Conservation (phyloP, 1,284 basidiomycete species). For the Microbotryomycetes sp. region DNA sequence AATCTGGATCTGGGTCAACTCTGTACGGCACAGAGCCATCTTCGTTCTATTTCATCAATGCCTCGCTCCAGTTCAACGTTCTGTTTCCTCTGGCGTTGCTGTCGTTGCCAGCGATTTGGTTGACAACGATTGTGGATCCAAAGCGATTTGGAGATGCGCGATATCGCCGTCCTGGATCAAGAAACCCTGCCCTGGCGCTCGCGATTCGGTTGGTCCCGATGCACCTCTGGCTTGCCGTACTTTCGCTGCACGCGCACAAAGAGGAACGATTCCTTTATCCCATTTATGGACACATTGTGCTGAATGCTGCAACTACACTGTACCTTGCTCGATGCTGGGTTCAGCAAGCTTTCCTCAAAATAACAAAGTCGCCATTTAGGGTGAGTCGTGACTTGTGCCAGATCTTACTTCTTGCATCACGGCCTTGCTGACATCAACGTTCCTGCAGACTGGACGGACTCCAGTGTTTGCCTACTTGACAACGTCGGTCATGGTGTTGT, state of each 20-base stretch:
- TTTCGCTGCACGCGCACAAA: slow-evolving; percentile 83
- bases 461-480: slow-evolving; percentile 70
- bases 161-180: slow-evolving; percentile 22
- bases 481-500: slow-evolving; percentile 58
- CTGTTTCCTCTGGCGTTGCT: slow-evolving; percentile 70
- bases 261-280: slow-evolving; percentile 99
- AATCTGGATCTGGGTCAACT: slow-evolving; percentile 63
- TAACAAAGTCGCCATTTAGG: slow-evolving; percentile 74
- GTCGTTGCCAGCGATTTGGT: slow-evolving; percentile 67
- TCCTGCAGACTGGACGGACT: slow-evolving; percentile 62
- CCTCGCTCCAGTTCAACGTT: slow-evolving; percentile 89
- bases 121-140: slow-evolving; percentile 69
- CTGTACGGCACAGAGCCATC: slow-evolving; percentile 89
- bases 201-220: slow-evolving; percentile 70
- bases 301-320: slow-evolving; percentile 83
- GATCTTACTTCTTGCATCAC: no score
- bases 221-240: slow-evolving; percentile 79
- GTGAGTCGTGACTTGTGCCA: slow-evolving; percentile 48
- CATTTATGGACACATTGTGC: slow-evolving; percentile 81
- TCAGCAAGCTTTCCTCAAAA: slow-evolving; percentile 63
- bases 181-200: slow-evolving; percentile 49
- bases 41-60: slow-evolving; percentile 75
- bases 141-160: slow-evolving; percentile 60
- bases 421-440: neutral
- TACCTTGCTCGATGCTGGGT: slow-evolving; percentile 79